A percentile compares a stretch with the other conserved stretches of the same genome.
Evolutionary conservation across 331 rosid species (phyloP).

Genomic region (Telfairia occidentalis): DNA sequence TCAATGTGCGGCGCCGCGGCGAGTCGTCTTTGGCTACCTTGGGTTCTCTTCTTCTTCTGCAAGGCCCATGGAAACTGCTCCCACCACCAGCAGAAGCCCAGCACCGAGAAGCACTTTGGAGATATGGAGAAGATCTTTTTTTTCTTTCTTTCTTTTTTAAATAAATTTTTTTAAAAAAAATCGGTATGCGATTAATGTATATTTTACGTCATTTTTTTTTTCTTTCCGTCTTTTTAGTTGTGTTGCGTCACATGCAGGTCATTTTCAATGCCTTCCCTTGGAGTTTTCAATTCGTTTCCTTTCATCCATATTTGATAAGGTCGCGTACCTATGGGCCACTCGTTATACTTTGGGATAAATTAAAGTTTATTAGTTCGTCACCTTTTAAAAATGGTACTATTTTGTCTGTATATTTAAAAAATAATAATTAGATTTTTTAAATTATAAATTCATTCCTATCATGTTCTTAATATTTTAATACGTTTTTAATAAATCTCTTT

Average conservation of each 20-base stretch:
- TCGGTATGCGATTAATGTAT: not conserved
- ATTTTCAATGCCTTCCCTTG: slow-evolving; percentile 3
- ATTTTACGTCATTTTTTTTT: not conserved
- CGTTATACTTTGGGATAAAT: not conserved
- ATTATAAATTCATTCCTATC: too few species aligned
- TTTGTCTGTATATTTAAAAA: too few species aligned
- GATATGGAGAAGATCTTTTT: not conserved
- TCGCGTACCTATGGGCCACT: not conserved
- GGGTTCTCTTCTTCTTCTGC: slow-evolving; percentile 9
- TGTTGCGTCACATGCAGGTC: not conserved
- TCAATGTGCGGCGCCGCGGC: slow-evolving; percentile 5
- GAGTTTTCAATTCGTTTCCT: not conserved
- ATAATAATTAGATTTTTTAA: too few species aligned
- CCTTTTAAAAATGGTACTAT: too few species aligned
- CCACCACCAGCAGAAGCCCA: not conserved
- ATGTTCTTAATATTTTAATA: too few species aligned
- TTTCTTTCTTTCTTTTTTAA: not conserved
- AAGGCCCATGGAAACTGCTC: not conserved
- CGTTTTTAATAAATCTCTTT: too few species aligned
- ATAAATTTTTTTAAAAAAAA: too few species aligned
- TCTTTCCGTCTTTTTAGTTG: not conserved
- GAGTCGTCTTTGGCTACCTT: slow-evolving; percentile 16
- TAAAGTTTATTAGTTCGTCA: not conserved
- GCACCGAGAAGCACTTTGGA: not conserved
- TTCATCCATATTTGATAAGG: not conserved